Percentiles rank a stretch among this genome's conserved stretches.
Evolutionary conservation across 2,329 filamentous ascomycete species (phyloP).

Genomic region (Metarhizium rileyi): DNA sequence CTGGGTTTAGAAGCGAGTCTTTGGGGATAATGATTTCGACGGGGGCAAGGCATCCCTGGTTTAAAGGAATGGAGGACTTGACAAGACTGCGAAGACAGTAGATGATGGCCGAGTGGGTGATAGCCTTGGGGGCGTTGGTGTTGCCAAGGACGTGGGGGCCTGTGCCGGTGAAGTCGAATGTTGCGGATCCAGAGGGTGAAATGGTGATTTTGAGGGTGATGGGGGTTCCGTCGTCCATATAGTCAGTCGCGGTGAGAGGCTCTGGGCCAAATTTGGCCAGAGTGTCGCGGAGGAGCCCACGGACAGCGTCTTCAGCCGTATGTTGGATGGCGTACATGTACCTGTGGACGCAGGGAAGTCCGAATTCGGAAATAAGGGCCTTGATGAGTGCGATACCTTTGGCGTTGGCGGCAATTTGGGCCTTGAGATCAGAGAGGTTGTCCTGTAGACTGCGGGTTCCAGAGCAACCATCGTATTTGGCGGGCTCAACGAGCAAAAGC

Average conservation of each 20-base stretch:
- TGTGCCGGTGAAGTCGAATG: constrained; percentile 42
- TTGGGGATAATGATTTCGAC: constrained; percentile 66
- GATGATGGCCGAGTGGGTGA: constrained; percentile 55
- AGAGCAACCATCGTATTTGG: constrained; percentile 63
- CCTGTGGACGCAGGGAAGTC: constrained; percentile 60
- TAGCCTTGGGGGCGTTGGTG: constrained; percentile 24
- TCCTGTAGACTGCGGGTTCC: constrained; percentile 72
- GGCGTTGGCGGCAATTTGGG: constrained; percentile 78
- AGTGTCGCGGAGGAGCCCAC: constrained; percentile 30
- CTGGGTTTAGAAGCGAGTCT: constrained; percentile 64
- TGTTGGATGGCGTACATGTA: constrained; percentile 32
- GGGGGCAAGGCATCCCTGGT: constrained; percentile 74
- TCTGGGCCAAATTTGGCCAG: constrained; percentile 9
- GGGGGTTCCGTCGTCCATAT: constrained; percentile 80
- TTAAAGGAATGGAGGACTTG: constrained; percentile 71
- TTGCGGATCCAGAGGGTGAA: constrained; percentile 61
- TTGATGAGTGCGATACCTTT: constrained; percentile 71
- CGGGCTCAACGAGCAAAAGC: constrained; percentile 62
- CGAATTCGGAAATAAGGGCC: constrained; percentile 62
- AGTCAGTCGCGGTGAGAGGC: constrained; percentile 30
- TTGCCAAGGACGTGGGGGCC: constrained; percentile 22
- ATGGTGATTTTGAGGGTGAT: constrained; percentile 70
- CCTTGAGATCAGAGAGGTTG: constrained; percentile 79
- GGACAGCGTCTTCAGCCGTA: constrained; percentile 51
- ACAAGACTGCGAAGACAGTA: constrained; percentile 78